Base-by-base conservation (phyloP, 164 flowering plant genomes). In the Tinospora cordifolia region DNA sequence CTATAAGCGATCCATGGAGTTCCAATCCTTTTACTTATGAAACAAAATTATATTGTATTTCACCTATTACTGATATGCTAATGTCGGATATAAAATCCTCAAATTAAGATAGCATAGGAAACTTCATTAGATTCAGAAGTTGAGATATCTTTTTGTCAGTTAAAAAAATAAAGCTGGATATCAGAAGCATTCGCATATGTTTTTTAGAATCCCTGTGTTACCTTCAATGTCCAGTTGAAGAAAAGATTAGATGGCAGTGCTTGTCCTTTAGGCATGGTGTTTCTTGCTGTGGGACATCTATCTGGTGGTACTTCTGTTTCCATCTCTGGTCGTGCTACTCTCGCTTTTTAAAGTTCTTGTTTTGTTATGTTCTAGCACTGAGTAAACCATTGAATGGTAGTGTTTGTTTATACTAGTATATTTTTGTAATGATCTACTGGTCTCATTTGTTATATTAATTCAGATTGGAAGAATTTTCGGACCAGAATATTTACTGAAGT, bases 401-500 rank as follows among this genome's bases (percentile, higher is more conserved):
- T 30, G 36, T 66, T 21, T 46, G 62, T 38, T 58, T 47, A 22
- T 14, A 36, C 34, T 65, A 21, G 14, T 63, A 65, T 47, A n/a
- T 25, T 54, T 22, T 46, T 38, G 69, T 47, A 15, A 19, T 7
- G 38, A 17, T 12, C 8, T 47, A 25, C 34, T 63, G 24, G 27
- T 40, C 59, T 27, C 27, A 57, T 44, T 65, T 34, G 7, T 72
- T 76, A 60, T 44, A 49, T 71, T 73, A 62, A 41, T 47, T 47
- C 82, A 91, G 97, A 85, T 90, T 73, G 94, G 81, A 77, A 79
- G 81, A 41, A n/a, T 6, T 8, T 84, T 91, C 79, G 98, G 98
- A 69, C 86, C 98, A 41, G 80, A 81, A 62, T 90, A 75, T 78
- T 70, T 93, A 81, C 79, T 93, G 78, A 93, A 87, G 81, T 68